A percentile compares a stretch with the other conserved stretches of the same genome.
Conservation (phyloP, 73 alveolate genomes). For the Paramecium primaurelia region DNA sequence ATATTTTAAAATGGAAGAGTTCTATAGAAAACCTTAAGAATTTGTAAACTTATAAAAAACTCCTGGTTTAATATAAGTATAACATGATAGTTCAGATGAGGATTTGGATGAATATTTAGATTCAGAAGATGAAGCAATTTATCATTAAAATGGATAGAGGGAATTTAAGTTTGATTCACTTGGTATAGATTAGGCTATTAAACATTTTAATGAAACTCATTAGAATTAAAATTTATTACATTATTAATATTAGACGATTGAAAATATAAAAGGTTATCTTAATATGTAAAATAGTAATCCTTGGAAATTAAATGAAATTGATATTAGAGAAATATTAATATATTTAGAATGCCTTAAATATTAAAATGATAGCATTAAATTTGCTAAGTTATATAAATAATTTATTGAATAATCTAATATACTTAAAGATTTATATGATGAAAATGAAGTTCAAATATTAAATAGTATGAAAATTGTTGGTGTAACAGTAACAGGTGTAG, state of each 20-base stretch:
- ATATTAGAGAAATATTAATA: background rate
- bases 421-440: background rate
- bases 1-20: background rate
- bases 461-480: conserved; percentile 70
- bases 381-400: background rate
- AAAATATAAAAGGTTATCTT: background rate
- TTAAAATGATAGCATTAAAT: background rate
- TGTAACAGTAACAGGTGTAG: conserved; percentile 89
- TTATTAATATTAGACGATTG: background rate
- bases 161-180: background rate
- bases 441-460: background rate
- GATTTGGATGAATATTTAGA: background rate
- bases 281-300: background rate
- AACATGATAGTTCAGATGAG: background rate
- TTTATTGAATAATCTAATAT: background rate
- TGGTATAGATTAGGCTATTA: background rate
- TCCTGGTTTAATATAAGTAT: background rate
- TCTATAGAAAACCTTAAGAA: background rate
- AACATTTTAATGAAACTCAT: background rate
- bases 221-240: background rate
- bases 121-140: background rate
- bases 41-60: background rate
- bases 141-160: background rate
- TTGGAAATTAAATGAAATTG: background rate
- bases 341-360: background rate